phyloP scores from a whole-genome alignment of 768 basidiomycete species.

The Cystofilobasidium bisporidii region DNA sequence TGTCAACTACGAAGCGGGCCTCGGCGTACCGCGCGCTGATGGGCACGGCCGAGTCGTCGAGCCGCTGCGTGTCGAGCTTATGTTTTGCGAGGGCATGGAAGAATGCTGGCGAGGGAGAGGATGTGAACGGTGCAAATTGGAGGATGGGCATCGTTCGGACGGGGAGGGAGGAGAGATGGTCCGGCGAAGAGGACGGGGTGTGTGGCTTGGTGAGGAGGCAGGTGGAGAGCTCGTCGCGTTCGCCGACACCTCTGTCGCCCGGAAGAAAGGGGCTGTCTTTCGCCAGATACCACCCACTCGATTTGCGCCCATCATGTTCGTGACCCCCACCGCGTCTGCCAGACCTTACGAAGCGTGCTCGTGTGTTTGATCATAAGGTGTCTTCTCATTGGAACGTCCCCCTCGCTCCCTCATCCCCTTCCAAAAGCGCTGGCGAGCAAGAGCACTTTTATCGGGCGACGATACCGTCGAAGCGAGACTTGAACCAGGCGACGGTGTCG shows the following conservation, averaged over 20 bases:
- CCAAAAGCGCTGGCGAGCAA: too few species aligned
- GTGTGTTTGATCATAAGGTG: background rate
- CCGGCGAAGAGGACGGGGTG: too few species aligned
- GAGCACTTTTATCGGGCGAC: constrained; percentile 47
- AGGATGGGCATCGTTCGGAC: constrained; percentile 43
- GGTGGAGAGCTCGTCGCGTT: too few species aligned
- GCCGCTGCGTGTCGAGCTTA: constrained; percentile 81
- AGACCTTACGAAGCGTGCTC: background rate
- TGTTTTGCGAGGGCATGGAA: constrained; percentile 81
- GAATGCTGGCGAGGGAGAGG: constrained; percentile 77
- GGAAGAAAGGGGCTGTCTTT: background rate
- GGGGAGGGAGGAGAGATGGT: background rate
- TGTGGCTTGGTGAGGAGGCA: too few species aligned
- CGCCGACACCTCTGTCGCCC: too few species aligned
- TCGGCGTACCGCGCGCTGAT: constrained; percentile 60
- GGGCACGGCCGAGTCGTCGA: constrained; percentile 61
- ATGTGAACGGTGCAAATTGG: constrained; percentile 81
- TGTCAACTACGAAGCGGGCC: constrained; percentile 53
- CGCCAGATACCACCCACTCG: too few species aligned
- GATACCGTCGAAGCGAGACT: constrained; percentile 97
- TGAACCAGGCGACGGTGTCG: constrained; percentile 97
- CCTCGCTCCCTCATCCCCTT: too few species aligned
- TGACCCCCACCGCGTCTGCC: too few species aligned
- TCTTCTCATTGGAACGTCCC: background rate
- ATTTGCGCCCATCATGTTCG: too few species aligned